phyloP scores from a whole-genome alignment of 345 rosid genomes.

The Excoecaria agallocha region DNA sequence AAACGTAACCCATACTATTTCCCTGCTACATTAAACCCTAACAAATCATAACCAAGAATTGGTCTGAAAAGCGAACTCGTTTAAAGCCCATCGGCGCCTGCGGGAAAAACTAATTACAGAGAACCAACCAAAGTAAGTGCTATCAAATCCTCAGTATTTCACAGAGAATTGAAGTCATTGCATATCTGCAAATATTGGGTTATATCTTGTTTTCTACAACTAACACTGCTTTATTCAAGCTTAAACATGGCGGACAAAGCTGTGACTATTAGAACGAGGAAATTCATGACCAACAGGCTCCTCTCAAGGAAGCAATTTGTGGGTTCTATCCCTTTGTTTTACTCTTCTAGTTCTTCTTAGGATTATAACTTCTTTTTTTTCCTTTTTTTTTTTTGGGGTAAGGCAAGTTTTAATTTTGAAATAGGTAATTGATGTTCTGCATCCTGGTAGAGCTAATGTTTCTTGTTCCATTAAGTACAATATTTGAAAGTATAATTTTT shows the following conservation, averaged over 20 bases:
- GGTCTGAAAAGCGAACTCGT: background rate
- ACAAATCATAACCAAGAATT: background rate
- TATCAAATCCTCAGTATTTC: background rate
- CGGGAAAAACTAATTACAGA: background rate
- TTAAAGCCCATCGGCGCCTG: background rate
- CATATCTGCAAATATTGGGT: background rate
- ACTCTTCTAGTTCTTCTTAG: background rate
- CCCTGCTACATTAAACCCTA: background rate
- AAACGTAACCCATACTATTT: background rate
- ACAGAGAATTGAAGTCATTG: background rate
- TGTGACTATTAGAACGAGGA: slow-evolving; percentile 30
- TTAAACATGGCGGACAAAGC: slow-evolving; percentile 38
- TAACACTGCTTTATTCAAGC: background rate
- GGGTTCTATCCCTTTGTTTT: slow-evolving; percentile 3
- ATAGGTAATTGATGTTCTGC: slow-evolving; percentile 95
- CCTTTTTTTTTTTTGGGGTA: background rate
- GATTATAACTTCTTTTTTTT: background rate
- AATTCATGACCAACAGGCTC: slow-evolving; percentile 58
- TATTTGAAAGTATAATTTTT: too few relatives aligned
- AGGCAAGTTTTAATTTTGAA: background rate
- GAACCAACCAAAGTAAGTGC: background rate
- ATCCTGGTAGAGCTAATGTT: slow-evolving; percentile 92
- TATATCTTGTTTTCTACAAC: background rate
- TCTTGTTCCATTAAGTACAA: too few relatives aligned
- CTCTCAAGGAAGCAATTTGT: slow-evolving; percentile 58